Evolutionary conservation across 2,329 filamentous ascomycete species (phyloP), one percentile per base, ranked within the genome.

Genomic region (Colletotrichum sp.): DNA sequence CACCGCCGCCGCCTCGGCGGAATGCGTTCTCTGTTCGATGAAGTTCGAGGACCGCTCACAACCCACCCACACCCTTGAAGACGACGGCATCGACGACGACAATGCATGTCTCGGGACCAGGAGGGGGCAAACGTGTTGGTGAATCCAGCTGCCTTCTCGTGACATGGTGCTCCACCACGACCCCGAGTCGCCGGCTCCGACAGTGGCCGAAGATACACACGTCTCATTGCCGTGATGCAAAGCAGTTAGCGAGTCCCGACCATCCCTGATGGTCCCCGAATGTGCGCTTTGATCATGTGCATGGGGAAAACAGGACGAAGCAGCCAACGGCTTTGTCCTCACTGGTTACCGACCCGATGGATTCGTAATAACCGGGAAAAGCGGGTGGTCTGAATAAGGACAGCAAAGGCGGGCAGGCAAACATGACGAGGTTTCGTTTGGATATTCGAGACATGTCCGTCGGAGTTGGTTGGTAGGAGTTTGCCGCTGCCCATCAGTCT

Each of bases 311-410:
- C 36, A 28, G 24, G 26, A 44, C 26, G 57, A 26, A 26, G 30
- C 34, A 28, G 24, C 44, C 44, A 52, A 52, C n/a, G 55, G 24
- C 18, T 52, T 30, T 57, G 65, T 26, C 26, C 59, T 68, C 21
- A 74, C 57, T 63, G 68, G 57, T 49, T 39, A 71, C 70, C 74
- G 71, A 65, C 44, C 30, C 26, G 49, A 26, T 76, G 74, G 70
- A 74, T 49, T 34, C 32, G 32, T 32, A 8, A 18, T 59, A 49
- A 30, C 52, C 28, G 39, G 55, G 68, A 32, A 74, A 24, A 44
- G 36, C 57, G 36, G 28, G 52, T 66, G 13, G 49, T 26, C 55
- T 64, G 57, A 55, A 57, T 39, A 39, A 63, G 13, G 68, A 63
- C 32, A 57, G 30, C 30, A 8, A 18, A 60, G 59, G 18, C 34